These are phyloP conservation scores for Ligustrum vulgare DNA, from an alignment of 257 asterid genomes.

Conservation along the genomic window DNA sequence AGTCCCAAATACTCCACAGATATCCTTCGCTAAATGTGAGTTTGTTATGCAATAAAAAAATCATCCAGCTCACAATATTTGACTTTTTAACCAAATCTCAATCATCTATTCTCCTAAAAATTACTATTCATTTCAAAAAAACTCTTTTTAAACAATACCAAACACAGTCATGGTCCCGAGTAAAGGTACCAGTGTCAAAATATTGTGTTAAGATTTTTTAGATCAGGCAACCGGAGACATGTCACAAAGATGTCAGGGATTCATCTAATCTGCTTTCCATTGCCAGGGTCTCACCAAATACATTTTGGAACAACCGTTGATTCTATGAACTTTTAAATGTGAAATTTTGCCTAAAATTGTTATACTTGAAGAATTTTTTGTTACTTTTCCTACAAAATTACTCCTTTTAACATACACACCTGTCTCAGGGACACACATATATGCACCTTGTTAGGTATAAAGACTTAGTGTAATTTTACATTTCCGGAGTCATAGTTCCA, in stretches of 20 bases:
- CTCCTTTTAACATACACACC: neutral
- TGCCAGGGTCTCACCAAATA: neutral
- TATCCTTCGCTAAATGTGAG: slow-evolving; percentile 76
- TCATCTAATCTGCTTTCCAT: neutral
- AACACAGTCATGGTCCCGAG: no score
- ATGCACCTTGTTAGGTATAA: neutral
- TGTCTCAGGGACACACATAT: neutral
- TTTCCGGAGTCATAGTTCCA: neutral
- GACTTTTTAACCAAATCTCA: no score
- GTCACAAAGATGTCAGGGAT: neutral
- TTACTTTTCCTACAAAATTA: neutral
- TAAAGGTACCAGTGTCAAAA: no score
- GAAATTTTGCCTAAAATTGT: neutral
- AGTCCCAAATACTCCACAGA: slow-evolving; percentile 86
- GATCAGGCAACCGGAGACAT: neutral
- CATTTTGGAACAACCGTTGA: neutral
- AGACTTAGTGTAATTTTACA: neutral
- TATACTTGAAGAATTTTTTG: slow-evolving; percentile 4
- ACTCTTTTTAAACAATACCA: no score
- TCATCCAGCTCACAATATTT: no score
- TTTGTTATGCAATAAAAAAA: neutral
- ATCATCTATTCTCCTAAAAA: no score
- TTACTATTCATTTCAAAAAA: no score
- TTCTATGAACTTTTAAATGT: neutral
- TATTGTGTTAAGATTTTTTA: neutral